These are phyloP conservation scores for Daedaleopsis sinensis DNA, from an alignment of 768 basidiomycete genomes.

Conservation along the genomic window DNA sequence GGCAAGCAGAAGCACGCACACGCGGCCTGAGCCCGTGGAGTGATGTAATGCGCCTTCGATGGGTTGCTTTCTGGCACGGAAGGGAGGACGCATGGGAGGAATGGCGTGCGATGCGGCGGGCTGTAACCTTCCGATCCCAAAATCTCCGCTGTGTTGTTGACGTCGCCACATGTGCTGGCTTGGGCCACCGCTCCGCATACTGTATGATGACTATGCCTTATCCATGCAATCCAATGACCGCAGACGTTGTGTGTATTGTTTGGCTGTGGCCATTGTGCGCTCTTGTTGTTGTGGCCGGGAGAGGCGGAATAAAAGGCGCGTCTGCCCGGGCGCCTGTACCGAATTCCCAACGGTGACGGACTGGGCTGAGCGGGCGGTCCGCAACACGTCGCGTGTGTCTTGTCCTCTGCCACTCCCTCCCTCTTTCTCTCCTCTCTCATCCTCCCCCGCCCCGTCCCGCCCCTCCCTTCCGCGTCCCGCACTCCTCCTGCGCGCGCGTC, in stretches of 20 bases:
- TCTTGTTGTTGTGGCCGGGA: no score
- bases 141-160: constrained; percentile 27
- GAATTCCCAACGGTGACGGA: not conserved
- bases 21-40: constrained; percentile 36
- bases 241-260: not conserved
- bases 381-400: constrained; percentile 13
- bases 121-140: constrained; percentile 15
- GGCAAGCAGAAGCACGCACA: constrained; percentile 95
- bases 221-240: constrained; percentile 19
- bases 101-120: constrained; percentile 20
- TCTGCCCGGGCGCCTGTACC: not conserved
- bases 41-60: constrained; percentile 2
- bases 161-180: constrained; percentile 11
- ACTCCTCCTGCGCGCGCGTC: constrained; percentile 10
- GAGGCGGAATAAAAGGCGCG: not conserved
- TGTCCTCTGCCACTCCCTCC: constrained; percentile 5
- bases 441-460: constrained; percentile 2
- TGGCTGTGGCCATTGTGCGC: not conserved
- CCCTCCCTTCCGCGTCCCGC: constrained; percentile 7
- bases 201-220: constrained; percentile 33
- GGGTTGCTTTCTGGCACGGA: constrained; percentile 1
- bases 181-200: constrained; percentile 17
- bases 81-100: constrained; percentile 3
- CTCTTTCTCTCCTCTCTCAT: constrained; percentile 8
- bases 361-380: not conserved